These are phyloP conservation scores for Paecilomyces fulvus DNA, from an alignment of 2,329 filamentous ascomycete genomes.

Conservation along the genomic window DNA sequence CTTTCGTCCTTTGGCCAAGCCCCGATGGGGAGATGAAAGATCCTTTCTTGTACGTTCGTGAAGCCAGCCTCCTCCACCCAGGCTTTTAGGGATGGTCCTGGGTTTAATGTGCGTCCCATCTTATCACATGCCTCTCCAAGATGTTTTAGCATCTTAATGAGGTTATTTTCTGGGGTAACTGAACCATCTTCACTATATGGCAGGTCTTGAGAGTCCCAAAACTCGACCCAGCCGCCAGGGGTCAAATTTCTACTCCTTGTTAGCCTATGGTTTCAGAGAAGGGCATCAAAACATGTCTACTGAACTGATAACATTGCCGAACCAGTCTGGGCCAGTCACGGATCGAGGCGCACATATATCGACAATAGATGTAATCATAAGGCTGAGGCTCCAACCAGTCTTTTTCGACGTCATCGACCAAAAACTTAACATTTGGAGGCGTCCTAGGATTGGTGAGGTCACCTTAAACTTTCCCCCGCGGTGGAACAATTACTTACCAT, in stretches of 20 bases:
- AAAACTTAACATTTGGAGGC: constrained; percentile 54
- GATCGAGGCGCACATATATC: constrained; percentile 44
- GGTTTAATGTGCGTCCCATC: constrained; percentile 13
- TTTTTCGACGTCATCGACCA: constrained; percentile 54
- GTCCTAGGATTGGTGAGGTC: constrained; percentile 25
- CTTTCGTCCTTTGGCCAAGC: constrained; percentile 19
- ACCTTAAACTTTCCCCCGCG: not conserved
- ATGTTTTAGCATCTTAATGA: constrained; percentile 15
- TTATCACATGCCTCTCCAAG: constrained; percentile 17
- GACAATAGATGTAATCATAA: constrained; percentile 50
- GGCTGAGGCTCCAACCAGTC: constrained; percentile 47
- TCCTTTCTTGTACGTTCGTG: constrained; percentile 12
- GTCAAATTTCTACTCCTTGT: constrained; percentile 11
- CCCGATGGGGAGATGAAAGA: constrained; percentile 15
- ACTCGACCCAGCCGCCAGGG: constrained; percentile 36
- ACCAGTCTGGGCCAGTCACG: constrained; percentile 44
- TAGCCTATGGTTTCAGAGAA: not conserved
- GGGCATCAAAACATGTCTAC: not conserved
- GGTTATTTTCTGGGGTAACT: constrained; percentile 7
- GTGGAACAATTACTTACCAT: not conserved
- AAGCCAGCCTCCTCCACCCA: constrained; percentile 16
- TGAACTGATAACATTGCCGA: constrained; percentile 33
- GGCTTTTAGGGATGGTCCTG: constrained; percentile 2
- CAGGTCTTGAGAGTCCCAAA: constrained; percentile 20
- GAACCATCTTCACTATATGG: constrained; percentile 20